Conservation (phyloP, 2,329 filamentous ascomycete species). For the Beauveria caledonica region DNA sequence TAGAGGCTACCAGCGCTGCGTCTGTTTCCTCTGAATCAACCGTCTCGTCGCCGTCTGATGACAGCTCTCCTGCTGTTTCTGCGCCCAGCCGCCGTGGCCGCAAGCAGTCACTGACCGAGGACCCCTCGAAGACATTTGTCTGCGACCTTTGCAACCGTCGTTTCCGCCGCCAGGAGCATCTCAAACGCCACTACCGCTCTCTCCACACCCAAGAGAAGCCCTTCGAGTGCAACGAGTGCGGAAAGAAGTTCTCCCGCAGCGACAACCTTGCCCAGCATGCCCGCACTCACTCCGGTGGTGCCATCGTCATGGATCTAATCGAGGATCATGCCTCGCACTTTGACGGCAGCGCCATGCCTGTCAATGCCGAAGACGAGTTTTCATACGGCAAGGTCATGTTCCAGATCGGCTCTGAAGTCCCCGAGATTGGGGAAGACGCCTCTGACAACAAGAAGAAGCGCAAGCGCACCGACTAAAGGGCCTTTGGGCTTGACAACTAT, state of each 20-base stretch:
- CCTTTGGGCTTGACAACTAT: neutral
- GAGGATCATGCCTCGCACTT: constrained; percentile 55
- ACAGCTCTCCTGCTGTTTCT: constrained; percentile 33
- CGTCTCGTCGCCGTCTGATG: constrained; percentile 35
- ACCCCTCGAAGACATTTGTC: constrained; percentile 96
- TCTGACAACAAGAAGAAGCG: constrained; percentile 50
- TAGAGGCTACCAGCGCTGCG: constrained; percentile 26
- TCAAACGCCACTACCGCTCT: constrained; percentile 97
- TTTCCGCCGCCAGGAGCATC: constrained; percentile 95
- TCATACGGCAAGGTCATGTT: constrained; percentile 71
- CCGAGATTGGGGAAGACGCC: constrained; percentile 49
- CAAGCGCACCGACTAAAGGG: constrained; percentile 62
- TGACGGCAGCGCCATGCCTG: constrained; percentile 35
- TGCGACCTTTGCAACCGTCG: constrained; percentile 94
- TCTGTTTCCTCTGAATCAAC: constrained; percentile 31
- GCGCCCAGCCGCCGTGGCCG: constrained; percentile 82
- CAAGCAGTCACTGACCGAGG: constrained; percentile 96
- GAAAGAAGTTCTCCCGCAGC: constrained; percentile 97
- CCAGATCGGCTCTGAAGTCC: constrained; percentile 67
- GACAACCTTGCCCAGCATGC: constrained; percentile 97
- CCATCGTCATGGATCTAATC: constrained; percentile 83
- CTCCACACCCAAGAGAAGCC: constrained; percentile 98
- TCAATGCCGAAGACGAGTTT: constrained; percentile 50
- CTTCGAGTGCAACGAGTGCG: constrained; percentile 94
- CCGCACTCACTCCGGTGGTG: constrained; percentile 82